phyloP scores from a whole-genome alignment of 1,284 basidiomycete species.

The Hypsizygus ulmarius region DNA sequence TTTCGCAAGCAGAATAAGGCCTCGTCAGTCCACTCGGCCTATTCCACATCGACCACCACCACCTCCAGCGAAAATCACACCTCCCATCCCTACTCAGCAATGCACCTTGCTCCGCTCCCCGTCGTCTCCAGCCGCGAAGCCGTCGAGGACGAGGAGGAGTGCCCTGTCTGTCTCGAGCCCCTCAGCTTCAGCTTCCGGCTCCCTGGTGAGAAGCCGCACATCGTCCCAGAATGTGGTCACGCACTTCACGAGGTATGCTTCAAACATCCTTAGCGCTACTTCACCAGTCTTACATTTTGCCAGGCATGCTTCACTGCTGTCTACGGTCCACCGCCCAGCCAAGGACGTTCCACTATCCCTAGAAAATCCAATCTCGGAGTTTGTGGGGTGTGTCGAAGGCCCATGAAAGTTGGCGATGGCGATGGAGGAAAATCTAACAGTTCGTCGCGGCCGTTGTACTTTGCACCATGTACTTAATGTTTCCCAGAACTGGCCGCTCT shows the following conservation, averaged over 20 bases:
- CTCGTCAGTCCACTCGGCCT: slow-evolving; percentile 33
- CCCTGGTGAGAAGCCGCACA: slow-evolving; percentile 94
- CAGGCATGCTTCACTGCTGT: slow-evolving; percentile 95
- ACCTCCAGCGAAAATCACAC: slow-evolving; percentile 32
- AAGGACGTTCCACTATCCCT: slow-evolving; percentile 49
- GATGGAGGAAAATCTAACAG: slow-evolving; percentile 83
- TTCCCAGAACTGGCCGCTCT: slow-evolving; percentile 78
- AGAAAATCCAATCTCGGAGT: slow-evolving; percentile 85
- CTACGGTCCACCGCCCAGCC: slow-evolving; percentile 83
- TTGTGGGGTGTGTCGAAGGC: slow-evolving; percentile 93
- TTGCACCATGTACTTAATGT: slow-evolving; percentile 8
- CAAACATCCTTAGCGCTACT: slow-evolving; percentile 8
- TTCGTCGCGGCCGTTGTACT: slow-evolving; percentile 42
- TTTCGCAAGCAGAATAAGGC: slow-evolving; percentile 32
- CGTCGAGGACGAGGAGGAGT: slow-evolving; percentile 77
- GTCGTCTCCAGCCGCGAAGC: slow-evolving; percentile 63
- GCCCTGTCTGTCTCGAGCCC: slow-evolving; percentile 89
- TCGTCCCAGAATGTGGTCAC: slow-evolving; percentile 97
- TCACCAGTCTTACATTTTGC: slow-evolving; percentile 14
- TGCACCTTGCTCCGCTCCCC: slow-evolving; percentile 61
- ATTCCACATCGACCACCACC: slow-evolving; percentile 34
- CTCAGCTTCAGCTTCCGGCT: slow-evolving; percentile 84
- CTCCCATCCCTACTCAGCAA: slow-evolving; percentile 47
- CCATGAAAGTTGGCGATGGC: slow-evolving; percentile 90
- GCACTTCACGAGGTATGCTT: slow-evolving; percentile 83